These are phyloP conservation scores for Gracilaria domingensis DNA, from an alignment of 23 red algal species.

Conservation along the genomic window DNA sequence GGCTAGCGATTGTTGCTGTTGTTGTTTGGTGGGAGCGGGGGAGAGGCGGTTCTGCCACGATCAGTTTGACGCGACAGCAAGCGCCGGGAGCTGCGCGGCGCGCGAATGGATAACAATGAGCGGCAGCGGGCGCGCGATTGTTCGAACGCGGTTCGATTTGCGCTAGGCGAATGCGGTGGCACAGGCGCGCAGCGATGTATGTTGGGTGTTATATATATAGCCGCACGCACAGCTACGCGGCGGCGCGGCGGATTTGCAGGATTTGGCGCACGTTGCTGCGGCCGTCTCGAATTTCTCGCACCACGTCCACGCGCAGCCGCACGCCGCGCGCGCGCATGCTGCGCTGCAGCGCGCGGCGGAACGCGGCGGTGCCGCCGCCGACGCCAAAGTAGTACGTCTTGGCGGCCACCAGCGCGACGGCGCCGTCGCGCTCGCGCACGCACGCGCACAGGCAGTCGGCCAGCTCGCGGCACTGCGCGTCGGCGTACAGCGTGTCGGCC, in stretches of 20 bases:
- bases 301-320: conserved; percentile 25
- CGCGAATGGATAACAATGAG: too few relatives aligned
- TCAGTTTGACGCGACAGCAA: too few relatives aligned
- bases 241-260: background rate
- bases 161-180: too few relatives aligned
- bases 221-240: too few relatives aligned
- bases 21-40: too few relatives aligned
- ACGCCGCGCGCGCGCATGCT: background rate
- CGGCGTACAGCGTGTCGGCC: conserved; percentile 74
- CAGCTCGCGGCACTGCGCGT: conserved; percentile 33
- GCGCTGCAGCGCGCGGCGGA: conserved; percentile 23
- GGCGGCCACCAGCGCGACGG: conserved; percentile 73
- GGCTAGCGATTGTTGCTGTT: too few relatives aligned
- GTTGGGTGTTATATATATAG: background rate
- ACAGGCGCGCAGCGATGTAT: too few relatives aligned
- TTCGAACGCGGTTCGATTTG: background rate
- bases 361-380: conserved; percentile 71
- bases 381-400: conserved; percentile 97
- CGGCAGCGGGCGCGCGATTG: background rate
- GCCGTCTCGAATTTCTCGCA: conserved; percentile 71
- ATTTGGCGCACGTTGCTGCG: conserved; percentile 88
- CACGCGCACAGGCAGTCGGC: conserved; percentile 36
- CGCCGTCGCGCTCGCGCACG: conserved; percentile 6
- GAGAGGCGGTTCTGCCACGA: too few relatives aligned
- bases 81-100: too few relatives aligned